phyloP scores from a whole-genome alignment of 2,329 filamentous ascomycete species.

The Amauroascus verrucosus region DNA sequence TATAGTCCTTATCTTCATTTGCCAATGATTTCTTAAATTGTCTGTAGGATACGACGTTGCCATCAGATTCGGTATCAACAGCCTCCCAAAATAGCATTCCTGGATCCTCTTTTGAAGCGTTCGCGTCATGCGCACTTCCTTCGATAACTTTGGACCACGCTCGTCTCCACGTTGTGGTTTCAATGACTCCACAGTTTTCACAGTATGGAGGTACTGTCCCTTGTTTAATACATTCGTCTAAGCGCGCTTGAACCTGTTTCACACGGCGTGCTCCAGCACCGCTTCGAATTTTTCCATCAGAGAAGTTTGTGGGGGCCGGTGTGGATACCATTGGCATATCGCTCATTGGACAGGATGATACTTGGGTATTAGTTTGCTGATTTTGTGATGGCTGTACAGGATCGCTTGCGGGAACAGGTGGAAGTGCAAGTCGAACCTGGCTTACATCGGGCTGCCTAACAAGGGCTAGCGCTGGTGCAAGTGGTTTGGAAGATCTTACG shows the following conservation, averaged over 20 bases:
- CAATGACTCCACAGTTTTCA: constrained; percentile 84
- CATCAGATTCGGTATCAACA: constrained; percentile 52
- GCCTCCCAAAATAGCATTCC: constrained; percentile 64
- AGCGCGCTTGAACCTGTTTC: constrained; percentile 50
- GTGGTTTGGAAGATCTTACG: constrained; percentile 28
- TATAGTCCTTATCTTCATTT: constrained; percentile 59
- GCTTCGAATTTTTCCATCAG: constrained; percentile 35
- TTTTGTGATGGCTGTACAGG: constrained; percentile 21
- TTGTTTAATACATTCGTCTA: constrained; percentile 53
- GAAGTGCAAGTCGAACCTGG: not conserved
- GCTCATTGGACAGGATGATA: constrained; percentile 37
- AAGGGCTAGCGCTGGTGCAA: constrained; percentile 22
- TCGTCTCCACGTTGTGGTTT: constrained; percentile 93
- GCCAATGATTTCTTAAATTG: constrained; percentile 63
- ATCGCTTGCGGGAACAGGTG: constrained; percentile 12
- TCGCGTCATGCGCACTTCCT: constrained; percentile 59
- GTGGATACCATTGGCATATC: constrained; percentile 36
- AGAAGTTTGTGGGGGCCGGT: constrained; percentile 23
- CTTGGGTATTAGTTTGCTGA: constrained; percentile 32
- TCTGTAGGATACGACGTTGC: constrained; percentile 57
- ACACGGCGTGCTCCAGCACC: constrained; percentile 53
- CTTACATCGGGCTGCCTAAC: not conserved
- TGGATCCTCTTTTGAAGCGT: constrained; percentile 62
- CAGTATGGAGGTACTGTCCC: constrained; percentile 84
- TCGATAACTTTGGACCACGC: constrained; percentile 70